Evolutionary conservation across 176 grass and related monocot species (phyloP).

Genomic region (Avena eriantha): DNA sequence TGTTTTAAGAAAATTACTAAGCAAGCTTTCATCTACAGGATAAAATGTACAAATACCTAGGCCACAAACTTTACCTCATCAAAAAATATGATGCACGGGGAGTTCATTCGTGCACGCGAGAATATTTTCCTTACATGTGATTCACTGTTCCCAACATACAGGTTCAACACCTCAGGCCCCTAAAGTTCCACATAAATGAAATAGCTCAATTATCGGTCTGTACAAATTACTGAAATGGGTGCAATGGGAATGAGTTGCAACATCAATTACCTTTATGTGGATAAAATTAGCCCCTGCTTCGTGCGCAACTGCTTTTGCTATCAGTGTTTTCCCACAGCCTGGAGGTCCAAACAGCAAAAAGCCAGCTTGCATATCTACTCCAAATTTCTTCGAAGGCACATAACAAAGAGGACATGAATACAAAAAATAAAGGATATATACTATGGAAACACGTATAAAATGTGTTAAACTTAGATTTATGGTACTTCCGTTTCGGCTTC

Average conservation of each 20-base stretch:
- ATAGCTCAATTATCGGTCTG: background rate
- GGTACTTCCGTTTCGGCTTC: too few relatives aligned
- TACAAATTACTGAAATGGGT: too few relatives aligned
- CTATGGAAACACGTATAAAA: too few relatives aligned
- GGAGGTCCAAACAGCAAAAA: slow-evolving; percentile 91
- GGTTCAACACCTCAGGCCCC: slow-evolving; percentile 88
- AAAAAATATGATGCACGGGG: slow-evolving; percentile 91
- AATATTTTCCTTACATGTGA: slow-evolving; percentile 84
- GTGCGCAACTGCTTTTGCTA: slow-evolving; percentile 97
- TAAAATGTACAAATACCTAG: background rate
- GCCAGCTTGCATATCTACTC: slow-evolving; percentile 83
- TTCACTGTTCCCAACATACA: slow-evolving; percentile 93
- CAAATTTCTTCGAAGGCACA: slow-evolving; percentile 58
- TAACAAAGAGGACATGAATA: slow-evolving; percentile 32
- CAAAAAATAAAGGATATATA: background rate
- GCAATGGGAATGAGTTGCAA: slow-evolving; percentile 6
- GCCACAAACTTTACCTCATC: slow-evolving; percentile 72
- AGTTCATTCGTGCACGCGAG: slow-evolving; percentile 71
- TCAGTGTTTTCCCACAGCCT: slow-evolving; percentile 96
- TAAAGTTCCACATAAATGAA: slow-evolving; percentile 33
- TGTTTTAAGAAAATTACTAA: background rate
- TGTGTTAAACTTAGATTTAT: too few relatives aligned
- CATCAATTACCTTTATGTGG: slow-evolving; percentile 76
- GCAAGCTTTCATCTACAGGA: slow-evolving; percentile 15
- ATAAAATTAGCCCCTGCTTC: slow-evolving; percentile 97